Base-by-base conservation (phyloP, 805 yeast species). In the Saturnispora dispora region DNA sequence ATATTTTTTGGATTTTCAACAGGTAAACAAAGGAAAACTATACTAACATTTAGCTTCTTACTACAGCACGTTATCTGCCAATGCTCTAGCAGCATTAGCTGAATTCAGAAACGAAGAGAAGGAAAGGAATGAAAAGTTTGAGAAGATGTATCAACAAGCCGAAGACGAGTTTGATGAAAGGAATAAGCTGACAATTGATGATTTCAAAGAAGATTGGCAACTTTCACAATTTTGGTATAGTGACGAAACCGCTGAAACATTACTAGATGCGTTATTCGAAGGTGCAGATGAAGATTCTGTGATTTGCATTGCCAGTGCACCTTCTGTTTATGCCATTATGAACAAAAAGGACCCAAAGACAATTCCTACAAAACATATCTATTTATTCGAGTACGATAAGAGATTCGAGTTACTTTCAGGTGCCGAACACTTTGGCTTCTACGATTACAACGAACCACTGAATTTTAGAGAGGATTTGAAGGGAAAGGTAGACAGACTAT, bases 191-290 rank as follows among this genome's bases (percentile, higher is more conserved):
- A 52, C 65, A 20, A 90, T 90, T 66, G 87, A 83, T 49, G 73
- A 79, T 37, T 89, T 89, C 65, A 74, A 85, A 62, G 96, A 89
- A 66, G 96, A 89, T 67, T 89, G 97, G 97, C 93, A 88, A 62
- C 72, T 90, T 37, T 88, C 96, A 1, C 97, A 89, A 66, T 89
- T 89, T 68, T 89, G 97, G 89, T 89, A 88, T 62, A 70, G 76
- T 52, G 90, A 88, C 54, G 67, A 71, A 3, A 89, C 96, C 0
- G 89, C 96, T 0, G 75, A 74, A 48, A 62, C 68, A 0, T 65
- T 88, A 18, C 93, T 88, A 0, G 77, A 76, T 54, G 93, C 87
- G 7, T 70, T 88, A 41, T 66, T 88, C 13, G 86, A 82, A 35
- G 93, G 88, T 7, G 93, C 95, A 1, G 85, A 82, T 57, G 75